Evolutionary conservation across 345 rosid species (phyloP).

Genomic region (Hirschfeldia incana): DNA sequence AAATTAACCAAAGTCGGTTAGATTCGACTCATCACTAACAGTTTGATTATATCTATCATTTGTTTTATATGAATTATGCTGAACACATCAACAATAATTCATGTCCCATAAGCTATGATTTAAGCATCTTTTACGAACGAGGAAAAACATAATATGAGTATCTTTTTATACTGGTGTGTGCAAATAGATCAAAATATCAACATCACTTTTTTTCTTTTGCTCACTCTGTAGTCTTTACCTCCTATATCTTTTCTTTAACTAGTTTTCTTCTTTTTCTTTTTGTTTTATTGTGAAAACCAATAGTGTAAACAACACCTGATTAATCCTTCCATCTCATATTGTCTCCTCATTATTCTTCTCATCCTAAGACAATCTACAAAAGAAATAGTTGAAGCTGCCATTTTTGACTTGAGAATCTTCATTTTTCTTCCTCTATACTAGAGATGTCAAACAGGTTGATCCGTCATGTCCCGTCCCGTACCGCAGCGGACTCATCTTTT

Average conservation of each 20-base stretch:
- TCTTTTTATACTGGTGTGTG: conserved; percentile 48
- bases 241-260: conserved; percentile 27
- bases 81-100: conserved; percentile 31
- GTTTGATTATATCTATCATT: conserved; percentile 13
- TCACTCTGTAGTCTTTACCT: conserved; percentile 20
- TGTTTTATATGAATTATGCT: conserved; percentile 16
- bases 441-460: too few relatives aligned
- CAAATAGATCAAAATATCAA: conserved; percentile 53
- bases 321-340: conserved; percentile 33
- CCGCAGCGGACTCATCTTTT: too few relatives aligned
- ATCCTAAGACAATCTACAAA: conserved; percentile 5
- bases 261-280: conserved; percentile 33
- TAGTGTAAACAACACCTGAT: conserved; percentile 2
- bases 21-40: conserved; percentile 26
- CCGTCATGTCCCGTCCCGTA: too few relatives aligned
- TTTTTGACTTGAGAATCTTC: conserved; percentile 52
- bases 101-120: conserved; percentile 17
- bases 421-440: neutral
- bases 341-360: conserved; percentile 33
- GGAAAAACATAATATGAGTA: conserved; percentile 5
- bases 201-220: conserved; percentile 3
- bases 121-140: conserved; percentile 35
- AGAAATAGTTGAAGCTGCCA: conserved; percentile 48
- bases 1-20: conserved; percentile 13
- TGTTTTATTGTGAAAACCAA: conserved; percentile 22